These are phyloP conservation scores for Fusarium buharicum DNA, from an alignment of 2,329 filamentous ascomycete genomes.

Conservation along the genomic window DNA sequence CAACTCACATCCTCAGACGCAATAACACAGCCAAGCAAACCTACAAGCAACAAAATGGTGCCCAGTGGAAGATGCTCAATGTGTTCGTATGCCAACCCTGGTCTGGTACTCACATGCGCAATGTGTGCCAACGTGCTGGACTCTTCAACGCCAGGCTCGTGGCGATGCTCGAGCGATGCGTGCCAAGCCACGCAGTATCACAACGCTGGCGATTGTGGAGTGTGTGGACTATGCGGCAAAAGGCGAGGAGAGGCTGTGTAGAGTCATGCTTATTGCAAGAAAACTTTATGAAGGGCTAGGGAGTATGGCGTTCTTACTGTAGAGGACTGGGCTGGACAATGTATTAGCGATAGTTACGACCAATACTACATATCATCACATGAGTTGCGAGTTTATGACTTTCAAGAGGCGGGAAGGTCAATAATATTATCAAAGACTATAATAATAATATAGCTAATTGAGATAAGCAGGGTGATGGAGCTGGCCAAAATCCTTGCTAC, in stretches of 20 bases:
- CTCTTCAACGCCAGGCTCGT: constrained; percentile 64
- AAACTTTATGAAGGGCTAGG: background rate
- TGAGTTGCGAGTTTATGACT: no score
- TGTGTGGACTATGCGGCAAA: constrained; percentile 75
- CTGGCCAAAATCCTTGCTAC: no score
- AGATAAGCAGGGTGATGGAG: background rate
- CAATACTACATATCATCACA: background rate
- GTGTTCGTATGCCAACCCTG: constrained; percentile 74
- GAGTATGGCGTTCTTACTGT: background rate
- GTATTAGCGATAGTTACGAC: background rate
- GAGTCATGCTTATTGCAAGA: constrained; percentile 5
- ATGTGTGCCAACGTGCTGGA: constrained; percentile 78
- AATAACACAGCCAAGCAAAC: background rate
- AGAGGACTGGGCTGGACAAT: background rate
- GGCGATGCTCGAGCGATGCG: constrained; percentile 67
- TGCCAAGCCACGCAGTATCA: constrained; percentile 70
- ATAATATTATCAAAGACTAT: no score
- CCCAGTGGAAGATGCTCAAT: constrained; percentile 60
- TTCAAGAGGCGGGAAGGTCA: no score
- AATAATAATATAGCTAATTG: background rate
- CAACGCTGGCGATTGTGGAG: constrained; percentile 74
- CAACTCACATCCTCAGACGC: background rate
- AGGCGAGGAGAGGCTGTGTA: constrained; percentile 42
- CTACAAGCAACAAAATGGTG: background rate
- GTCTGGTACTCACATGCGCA: constrained; percentile 66